Base-by-base conservation (phyloP, 345 rosid species). In the Populus pruinosa region DNA sequence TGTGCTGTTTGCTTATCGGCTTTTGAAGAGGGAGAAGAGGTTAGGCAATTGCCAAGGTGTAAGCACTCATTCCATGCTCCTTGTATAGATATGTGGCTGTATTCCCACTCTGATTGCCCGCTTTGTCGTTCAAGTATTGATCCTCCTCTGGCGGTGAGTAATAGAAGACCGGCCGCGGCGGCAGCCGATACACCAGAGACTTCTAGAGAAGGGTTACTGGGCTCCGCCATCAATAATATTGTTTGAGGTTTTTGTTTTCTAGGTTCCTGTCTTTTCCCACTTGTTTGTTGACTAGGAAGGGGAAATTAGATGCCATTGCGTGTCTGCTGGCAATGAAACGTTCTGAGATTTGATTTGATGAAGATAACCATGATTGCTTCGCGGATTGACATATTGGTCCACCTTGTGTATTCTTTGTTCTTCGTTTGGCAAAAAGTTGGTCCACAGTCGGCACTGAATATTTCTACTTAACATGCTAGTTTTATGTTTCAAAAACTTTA, bases 11-110 rank as follows among this genome's bases (percentile, higher is more conserved):
- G 89, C 76, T 76, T 86, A 68, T 82, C 84, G 4, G 80, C 29
- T 14, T 80, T 83, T 17, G 89, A 79, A 56, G 87, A 86, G 1
- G 89, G 84, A 1, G 87, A 84, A 55, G 87, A 84, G 27, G 81
- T 86, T 10, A 74, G 83, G 77, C 78, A 72, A 61, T 73, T 86
- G 79, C 87, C 87, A 0, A 72, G 75, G 47, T 84, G 89, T 23
- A 80, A 77, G 33, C 89, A 86, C 61, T 61, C 64, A 1, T 86
- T 84, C 39, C 89, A 86, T 53, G 85, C 84, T 25, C 5, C 80
- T 23, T 86, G 87, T 55, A 86, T 86, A 10, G 89, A 86, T 38
- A 82, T 86, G 89, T 86, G 87, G 89, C 77, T 86, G 0, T 78
- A 69, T 31, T 84, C 84, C 21, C 87, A 83, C 77, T 35, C 75